Evolutionary conservation across 306 rosid species (phyloP), one percentile per base, ranked within the genome.

Genomic region (Castanospermum australe): DNA sequence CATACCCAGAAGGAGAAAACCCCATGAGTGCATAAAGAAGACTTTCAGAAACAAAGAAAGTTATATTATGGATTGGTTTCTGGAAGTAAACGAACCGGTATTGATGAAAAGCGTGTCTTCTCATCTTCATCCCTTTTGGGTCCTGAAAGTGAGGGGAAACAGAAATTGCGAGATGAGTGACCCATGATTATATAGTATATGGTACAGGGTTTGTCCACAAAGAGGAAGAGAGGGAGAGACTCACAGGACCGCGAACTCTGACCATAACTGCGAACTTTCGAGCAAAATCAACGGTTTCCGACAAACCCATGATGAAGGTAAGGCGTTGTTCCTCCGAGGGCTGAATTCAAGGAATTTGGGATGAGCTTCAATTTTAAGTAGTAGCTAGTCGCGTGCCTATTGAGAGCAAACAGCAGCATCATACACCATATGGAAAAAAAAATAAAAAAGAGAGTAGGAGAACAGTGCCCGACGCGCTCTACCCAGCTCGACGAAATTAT

Each of bases 121-220:
- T 88, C 98, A 92, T 89, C 90, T 95, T 95, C 92, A 95, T 64
- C 66, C 99, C 98, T 76, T 95, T 95, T 11, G 99, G 99, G 75
- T 95, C 99, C 99, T 92, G 78, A 79, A 71, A 81, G 78, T 38
- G 9, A 65, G 24, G 20, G 7, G 5, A 77, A n/a, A n/a, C 47
- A 70, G 8, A 67, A 68, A 54, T 42, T 60, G 55, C 15, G 51
- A 59, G 25, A 38, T 79, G 54, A 39, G 52, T 71, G 67, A 65
- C 13, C 17, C 45, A 8, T 71, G 52, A 65, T 60, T 20, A 25
- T 25, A 12, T 9, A 18, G 45, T 54, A 48, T 57, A n/a, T 20
- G 48, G n/a, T 5, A 61, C n/a, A n/a, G 67, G 35, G 22, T 32
- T 41, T 73, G 59, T 33, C 38, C 20, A 45, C 8, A 62, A 10